phyloP scores from a whole-genome alignment of 2,329 filamentous ascomycete species.

The Gaeumannomyces tritici region DNA sequence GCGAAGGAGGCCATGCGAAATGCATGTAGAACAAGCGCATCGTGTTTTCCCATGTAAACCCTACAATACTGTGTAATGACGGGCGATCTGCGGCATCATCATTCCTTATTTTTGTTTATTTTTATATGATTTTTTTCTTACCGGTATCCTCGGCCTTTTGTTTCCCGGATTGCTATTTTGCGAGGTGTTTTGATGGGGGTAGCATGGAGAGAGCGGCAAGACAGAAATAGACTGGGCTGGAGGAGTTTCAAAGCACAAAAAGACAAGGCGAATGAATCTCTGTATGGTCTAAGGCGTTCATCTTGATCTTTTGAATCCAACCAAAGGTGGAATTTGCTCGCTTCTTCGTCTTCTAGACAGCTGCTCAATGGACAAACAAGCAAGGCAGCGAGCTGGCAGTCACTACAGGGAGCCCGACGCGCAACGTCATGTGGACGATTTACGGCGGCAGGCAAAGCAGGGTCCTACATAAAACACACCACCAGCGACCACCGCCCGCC shows the following conservation, averaged over 20 bases:
- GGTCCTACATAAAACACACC: no score
- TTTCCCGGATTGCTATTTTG: not conserved
- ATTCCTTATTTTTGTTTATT: not conserved
- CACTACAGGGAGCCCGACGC: no score
- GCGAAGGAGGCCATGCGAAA: slow-evolving; percentile 6
- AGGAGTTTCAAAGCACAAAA: not conserved
- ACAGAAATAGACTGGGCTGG: not conserved
- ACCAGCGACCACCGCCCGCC: no score
- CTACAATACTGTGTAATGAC: not conserved
- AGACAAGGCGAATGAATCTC: not conserved
- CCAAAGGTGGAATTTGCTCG: not conserved
- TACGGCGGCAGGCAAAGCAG: no score
- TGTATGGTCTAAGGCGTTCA: not conserved
- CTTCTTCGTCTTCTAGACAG: not conserved
- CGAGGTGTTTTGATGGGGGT: not conserved
- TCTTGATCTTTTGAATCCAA: not conserved
- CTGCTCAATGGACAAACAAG: no score
- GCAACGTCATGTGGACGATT: no score
- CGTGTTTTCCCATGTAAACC: not conserved
- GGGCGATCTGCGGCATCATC: not conserved
- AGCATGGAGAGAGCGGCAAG: not conserved
- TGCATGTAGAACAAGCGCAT: slow-evolving; percentile 6
- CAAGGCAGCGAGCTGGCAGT: no score
- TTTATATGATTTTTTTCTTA: not conserved
- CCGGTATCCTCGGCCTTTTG: not conserved